Percentiles rank a stretch among this genome's conserved stretches.
phyloP scores from a whole-genome alignment of 2,329 filamentous ascomycete species.

The Plenodomus tracheiphilus region DNA sequence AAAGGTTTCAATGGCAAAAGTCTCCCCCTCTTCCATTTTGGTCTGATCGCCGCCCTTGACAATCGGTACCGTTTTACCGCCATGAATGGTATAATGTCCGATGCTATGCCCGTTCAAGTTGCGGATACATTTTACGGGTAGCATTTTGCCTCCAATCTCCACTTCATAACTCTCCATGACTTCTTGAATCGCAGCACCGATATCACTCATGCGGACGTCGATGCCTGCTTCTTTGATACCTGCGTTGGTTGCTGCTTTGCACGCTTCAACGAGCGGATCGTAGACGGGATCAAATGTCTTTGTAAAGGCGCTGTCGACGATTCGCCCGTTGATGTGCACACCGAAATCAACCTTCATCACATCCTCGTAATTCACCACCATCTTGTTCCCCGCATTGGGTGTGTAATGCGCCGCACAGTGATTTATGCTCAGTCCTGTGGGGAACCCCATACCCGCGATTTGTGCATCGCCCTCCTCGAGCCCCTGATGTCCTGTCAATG shows the following conservation, averaged over 20 bases:
- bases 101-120: slow-evolving; percentile 92
- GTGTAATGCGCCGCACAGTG: slow-evolving; percentile 86
- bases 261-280: slow-evolving; percentile 67
- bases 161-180: slow-evolving; percentile 93
- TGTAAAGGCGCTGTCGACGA: slow-evolving; percentile 73
- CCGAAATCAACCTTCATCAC: slow-evolving; percentile 77
- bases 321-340: slow-evolving; percentile 70
- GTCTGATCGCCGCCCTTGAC: slow-evolving; percentile 85
- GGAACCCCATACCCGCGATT: slow-evolving; percentile 83
- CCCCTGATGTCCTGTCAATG: slow-evolving; percentile 75
- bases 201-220: slow-evolving; percentile 84
- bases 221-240: slow-evolving; percentile 89
- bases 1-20: slow-evolving; percentile 95
- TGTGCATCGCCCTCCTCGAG: slow-evolving; percentile 77
- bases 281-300: slow-evolving; percentile 70
- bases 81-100: slow-evolving; percentile 85
- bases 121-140: slow-evolving; percentile 81
- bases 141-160: slow-evolving; percentile 75
- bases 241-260: slow-evolving; percentile 70
- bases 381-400: slow-evolving; percentile 85
- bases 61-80: slow-evolving; percentile 90
- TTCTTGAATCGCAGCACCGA: slow-evolving; percentile 83
- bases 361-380: slow-evolving; percentile 65
- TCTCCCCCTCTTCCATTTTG: slow-evolving; percentile 97
- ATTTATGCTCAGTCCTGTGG: slow-evolving; percentile 81